Evolutionary conservation across 108 stramenopile genomes (phyloP), one percentile per base, ranked within the genome.

Genomic region (Cyclotella choctawhatcheeana): DNA sequence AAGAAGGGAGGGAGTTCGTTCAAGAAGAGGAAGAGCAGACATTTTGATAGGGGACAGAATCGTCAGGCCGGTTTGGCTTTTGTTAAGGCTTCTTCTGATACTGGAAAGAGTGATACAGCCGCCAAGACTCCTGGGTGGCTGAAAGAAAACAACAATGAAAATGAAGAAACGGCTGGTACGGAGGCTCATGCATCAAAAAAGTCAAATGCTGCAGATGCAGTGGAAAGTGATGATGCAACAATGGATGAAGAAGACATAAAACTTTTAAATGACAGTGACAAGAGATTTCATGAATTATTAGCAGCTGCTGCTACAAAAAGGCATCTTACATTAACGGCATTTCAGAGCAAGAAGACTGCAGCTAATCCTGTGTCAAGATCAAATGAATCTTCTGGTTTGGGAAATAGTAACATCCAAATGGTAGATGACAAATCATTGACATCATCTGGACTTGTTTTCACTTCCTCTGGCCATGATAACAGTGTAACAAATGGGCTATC

Each of bases 41-140:
- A 73, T 67, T 80, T 72, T 64, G 67, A 73, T 20, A 63, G 24
- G 43, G 35, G 34, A n/a, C 45, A 37, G 35, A 80, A 80, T 45
- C 50, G 79, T 13, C 37, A 44, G 52, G 79, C 79, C 20, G 79
- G 66, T 3, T 43, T 80, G 71, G 71, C 79, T 27, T 80, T 80
- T 64, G 79, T 80, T 20, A 80, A 68, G 60, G 71, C 78, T n/a
- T 78, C 77, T 29, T 20, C 44, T n/a, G n/a, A n/a, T 33, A n/a
- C 77, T 50, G 21, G 13, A 8, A 2, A 26, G 0, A 18, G 35
- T 25, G 37, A 67, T 10, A 44, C 21, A 22, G 12, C 8, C 12
- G 12, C 6, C 8, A 10, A 6, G 21, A 22, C 14, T 5, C 22
- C 43, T 26, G 69, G 31, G 13, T 63, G 54, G 16, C 31, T 20